These are phyloP conservation scores for Durio zibethinus DNA, from an alignment of 345 rosid species.

Conservation along the genomic window DNA sequence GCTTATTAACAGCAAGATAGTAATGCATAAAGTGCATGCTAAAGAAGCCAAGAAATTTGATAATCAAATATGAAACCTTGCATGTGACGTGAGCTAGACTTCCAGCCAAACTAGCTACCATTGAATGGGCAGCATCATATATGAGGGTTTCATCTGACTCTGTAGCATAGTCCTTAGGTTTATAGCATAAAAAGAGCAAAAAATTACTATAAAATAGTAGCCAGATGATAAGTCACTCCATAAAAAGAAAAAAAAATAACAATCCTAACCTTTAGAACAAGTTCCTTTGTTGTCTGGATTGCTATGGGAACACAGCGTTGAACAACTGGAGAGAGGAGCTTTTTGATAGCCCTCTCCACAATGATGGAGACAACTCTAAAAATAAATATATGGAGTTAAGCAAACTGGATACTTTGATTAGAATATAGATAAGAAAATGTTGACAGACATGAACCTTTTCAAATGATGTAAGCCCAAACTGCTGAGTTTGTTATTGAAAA, in stretches of 20 bases:
- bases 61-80: conserved; percentile 52
- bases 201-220: not conserved
- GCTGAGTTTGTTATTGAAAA: conserved; percentile 70
- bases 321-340: conserved; percentile 75
- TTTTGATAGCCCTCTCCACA: conserved; percentile 90
- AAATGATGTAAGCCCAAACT: conserved; percentile 70
- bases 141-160: conserved; percentile 85
- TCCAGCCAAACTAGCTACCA: conserved; percentile 98
- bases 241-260: not conserved
- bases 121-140: conserved; percentile 83
- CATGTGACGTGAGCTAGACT: conserved; percentile 97
- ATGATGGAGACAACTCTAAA: conserved; percentile 76
- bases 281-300: conserved; percentile 91
- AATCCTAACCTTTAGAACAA: conserved; percentile 75
- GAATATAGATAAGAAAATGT: not conserved
- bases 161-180: conserved; percentile 69
- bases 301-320: conserved; percentile 97
- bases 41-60: not conserved
- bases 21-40: not conserved
- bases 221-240: not conserved
- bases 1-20: not conserved
- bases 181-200: not conserved
- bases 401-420: not conserved
- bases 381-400: conserved; percentile 4
- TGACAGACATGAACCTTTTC: conserved; percentile 54